Evolutionary conservation across 768 basidiomycete genomes (phyloP).

Genomic region (Hysterangium stoloniferum): DNA sequence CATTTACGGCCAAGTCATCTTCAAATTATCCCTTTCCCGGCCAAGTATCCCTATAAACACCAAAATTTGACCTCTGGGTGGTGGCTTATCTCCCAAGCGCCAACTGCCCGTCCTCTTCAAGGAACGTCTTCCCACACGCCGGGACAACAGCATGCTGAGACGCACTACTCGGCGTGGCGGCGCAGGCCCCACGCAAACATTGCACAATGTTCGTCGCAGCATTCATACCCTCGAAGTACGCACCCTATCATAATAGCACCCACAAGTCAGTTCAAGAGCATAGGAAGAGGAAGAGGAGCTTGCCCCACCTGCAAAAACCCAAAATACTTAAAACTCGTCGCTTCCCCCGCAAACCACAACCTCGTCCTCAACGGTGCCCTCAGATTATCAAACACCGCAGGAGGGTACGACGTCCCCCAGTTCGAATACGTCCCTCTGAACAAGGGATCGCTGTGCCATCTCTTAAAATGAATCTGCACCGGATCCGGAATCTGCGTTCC

Average conservation of each 20-base stretch:
- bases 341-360: slow-evolving; percentile 61
- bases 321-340: slow-evolving; percentile 48
- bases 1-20: no score
- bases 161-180: background rate
- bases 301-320: slow-evolving; percentile 32
- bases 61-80: no score
- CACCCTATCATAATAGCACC: slow-evolving; percentile 46
- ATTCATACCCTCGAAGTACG: slow-evolving; percentile 46
- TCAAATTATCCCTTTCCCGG: no score
- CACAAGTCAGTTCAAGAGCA: slow-evolving; percentile 3
- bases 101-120: no score
- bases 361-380: slow-evolving; percentile 41
- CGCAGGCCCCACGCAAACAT: slow-evolving; percentile 27
- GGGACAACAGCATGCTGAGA: background rate
- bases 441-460: slow-evolving; percentile 47
- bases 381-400: slow-evolving; percentile 46
- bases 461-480: slow-evolving; percentile 43
- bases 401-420: slow-evolving; percentile 57
- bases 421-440: slow-evolving; percentile 61
- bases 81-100: no score
- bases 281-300: background rate
- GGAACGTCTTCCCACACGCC: slow-evolving; percentile 10
- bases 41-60: no score
- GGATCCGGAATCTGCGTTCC: slow-evolving; percentile 59
- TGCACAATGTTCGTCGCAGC: slow-evolving; percentile 32